A percentile compares a stretch with the other conserved stretches of the same genome.
phyloP scores from a whole-genome alignment of 768 basidiomycete genomes.

The Phylloporus sp. region DNA sequence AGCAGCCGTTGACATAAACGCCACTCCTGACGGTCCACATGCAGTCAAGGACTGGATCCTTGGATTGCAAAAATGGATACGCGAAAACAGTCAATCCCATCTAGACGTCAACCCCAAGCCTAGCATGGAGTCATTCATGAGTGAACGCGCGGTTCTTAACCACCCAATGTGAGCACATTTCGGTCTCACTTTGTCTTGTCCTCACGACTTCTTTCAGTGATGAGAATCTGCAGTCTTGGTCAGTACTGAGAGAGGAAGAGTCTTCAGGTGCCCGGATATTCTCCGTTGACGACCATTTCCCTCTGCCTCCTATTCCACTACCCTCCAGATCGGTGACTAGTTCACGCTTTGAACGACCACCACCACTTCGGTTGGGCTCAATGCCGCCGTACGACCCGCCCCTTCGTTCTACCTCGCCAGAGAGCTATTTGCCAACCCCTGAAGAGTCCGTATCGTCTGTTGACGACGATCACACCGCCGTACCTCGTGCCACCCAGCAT shows the following conservation, averaged over 20 bases:
- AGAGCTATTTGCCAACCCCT: constrained; percentile 53
- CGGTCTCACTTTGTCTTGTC: background rate
- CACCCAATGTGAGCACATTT: constrained; percentile 24
- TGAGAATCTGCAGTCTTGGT: constrained; percentile 43
- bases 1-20: constrained; percentile 44
- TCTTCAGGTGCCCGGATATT: constrained; percentile 46
- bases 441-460: constrained; percentile 51
- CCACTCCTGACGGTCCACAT: constrained; percentile 42
- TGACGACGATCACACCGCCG: constrained; percentile 39
- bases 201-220: constrained; percentile 29
- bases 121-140: constrained; percentile 49
- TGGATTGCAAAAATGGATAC: constrained; percentile 73
- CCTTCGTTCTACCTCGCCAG: constrained; percentile 50
- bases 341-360: constrained; percentile 38
- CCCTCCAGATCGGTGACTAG: constrained; percentile 26
- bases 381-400: constrained; percentile 39
- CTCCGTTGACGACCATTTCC: constrained; percentile 57
- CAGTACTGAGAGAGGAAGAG: constrained; percentile 37
- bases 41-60: constrained; percentile 70
- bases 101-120: constrained; percentile 31
- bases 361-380: constrained; percentile 47
- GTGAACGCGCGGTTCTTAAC: constrained; percentile 38
- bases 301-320: constrained; percentile 32
- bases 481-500: constrained; percentile 34
- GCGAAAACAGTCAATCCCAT: constrained; percentile 39